Base-by-base conservation (phyloP, 805 yeast genomes). In the Lipomyces spencermartinsiae region DNA sequence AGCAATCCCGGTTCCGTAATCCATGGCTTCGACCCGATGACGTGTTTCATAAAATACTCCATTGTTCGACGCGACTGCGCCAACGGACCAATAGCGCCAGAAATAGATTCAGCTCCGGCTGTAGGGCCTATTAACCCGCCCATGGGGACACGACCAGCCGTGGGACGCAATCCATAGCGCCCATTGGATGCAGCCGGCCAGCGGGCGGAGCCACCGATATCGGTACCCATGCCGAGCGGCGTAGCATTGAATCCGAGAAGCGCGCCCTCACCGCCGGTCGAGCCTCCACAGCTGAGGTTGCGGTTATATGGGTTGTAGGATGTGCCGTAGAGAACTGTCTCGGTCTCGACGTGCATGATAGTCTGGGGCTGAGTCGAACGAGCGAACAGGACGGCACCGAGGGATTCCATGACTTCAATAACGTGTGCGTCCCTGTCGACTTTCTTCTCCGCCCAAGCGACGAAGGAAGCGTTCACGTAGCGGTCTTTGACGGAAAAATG, bases 191-290 rank as follows among this genome's bases (percentile, higher is more conserved):
- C 91, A 46, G 90, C 88, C 2, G 92, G 92, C 8, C 83, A 84
- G 68, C 92, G 82, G 65, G 89, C 86, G 14, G 89, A 85, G 0
- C 92, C 92, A 67, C 92, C 92, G 70, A 89, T 88, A 75, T 89
- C 92, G 34, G 90, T 85, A 55, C 92, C 92, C 56, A 86, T 80
- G 22, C 90, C 91, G 53, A 88, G 71, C 0, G 87, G 84, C 22
- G 90, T 85, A 5, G 86, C 91, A 63, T 83, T 84, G 76, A 85
- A 82, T 1, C 85, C 86, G 62, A 87, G 84, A 68, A 86, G 76
- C 0, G 90, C 87, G 71, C 91, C 90, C 76, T 88, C 92, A 68
- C 92, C 92, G 53, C 90, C 89, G 2, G 90, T 86, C 0, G 90
- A 86, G n/a, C 92, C 92, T 70, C 92, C 92, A 1, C 89, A 83